Evolutionary conservation across 176 grass and related monocot species (phyloP).

Genomic region (Carex pumila): DNA sequence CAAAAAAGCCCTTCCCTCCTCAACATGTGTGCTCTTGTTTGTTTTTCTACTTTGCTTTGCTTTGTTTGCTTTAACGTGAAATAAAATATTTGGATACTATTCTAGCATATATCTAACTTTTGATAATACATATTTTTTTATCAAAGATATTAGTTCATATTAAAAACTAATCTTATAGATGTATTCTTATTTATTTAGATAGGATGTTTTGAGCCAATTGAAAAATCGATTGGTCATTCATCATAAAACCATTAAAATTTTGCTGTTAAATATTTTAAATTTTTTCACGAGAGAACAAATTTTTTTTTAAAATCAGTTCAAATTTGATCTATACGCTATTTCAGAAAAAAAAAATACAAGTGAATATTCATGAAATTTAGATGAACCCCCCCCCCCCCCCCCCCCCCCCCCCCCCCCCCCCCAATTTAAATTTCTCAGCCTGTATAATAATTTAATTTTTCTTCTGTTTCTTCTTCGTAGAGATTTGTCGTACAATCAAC

Average conservation of each 20-base stretch:
- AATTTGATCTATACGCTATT: too few species aligned
- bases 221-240: not conserved
- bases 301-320: too few species aligned
- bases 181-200: not conserved
- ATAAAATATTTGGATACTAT: not conserved
- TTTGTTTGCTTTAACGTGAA: not conserved
- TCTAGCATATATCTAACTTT: not conserved
- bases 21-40: slow-evolving; percentile 37
- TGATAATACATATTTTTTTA: not conserved
- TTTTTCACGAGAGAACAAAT: too few species aligned
- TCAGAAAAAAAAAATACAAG: not conserved
- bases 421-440: too few species aligned
- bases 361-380: not conserved
- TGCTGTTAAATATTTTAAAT: too few species aligned
- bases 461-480: slow-evolving; percentile 16
- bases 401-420: too few species aligned
- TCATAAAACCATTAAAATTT: too few species aligned
- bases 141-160: not conserved
- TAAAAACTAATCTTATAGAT: too few species aligned
- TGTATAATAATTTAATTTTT: slow-evolving; percentile 12
- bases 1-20: slow-evolving; percentile 33
- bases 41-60: not conserved
- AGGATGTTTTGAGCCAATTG: not conserved
- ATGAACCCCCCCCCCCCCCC: too few species aligned
- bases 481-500: slow-evolving; percentile 91